Conservation (phyloP, 2,329 filamentous ascomycete species). For the Aspergillus uvarum region DNA sequence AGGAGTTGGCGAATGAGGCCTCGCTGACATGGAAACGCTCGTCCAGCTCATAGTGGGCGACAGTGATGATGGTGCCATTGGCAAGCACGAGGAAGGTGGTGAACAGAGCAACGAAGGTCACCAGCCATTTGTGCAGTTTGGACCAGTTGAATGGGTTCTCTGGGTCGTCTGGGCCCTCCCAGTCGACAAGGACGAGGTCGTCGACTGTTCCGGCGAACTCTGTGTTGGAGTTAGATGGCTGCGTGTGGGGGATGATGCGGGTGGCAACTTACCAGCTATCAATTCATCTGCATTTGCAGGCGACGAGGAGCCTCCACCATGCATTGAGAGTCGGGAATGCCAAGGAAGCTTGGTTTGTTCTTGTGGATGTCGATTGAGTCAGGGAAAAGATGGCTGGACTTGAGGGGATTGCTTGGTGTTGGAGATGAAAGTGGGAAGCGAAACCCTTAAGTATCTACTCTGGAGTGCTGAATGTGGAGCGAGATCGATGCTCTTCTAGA, state of each 20-base stretch:
- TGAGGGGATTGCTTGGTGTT: background rate
- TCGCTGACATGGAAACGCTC: constrained; percentile 16
- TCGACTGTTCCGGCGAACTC: background rate
- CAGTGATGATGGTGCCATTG: constrained; percentile 24
- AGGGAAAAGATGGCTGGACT: background rate
- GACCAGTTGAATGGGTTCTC: constrained; percentile 24
- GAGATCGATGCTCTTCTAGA: no score
- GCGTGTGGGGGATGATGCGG: background rate
- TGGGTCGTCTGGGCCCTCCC: constrained; percentile 14
- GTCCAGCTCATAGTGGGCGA: constrained; percentile 17
- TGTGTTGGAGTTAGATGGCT: background rate
- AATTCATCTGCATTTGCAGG: background rate
- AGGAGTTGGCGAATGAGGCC: constrained; percentile 20
- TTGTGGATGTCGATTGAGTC: background rate
- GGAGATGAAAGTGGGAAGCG: background rate
- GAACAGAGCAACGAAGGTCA: constrained; percentile 18
- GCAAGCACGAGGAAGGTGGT: constrained; percentile 21
- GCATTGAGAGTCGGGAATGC: background rate
- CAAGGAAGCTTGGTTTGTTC: background rate
- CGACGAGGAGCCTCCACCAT: background rate
- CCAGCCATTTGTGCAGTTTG: constrained; percentile 17
- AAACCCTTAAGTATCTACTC: no score
- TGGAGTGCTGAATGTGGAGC: no score
- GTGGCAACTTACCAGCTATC: background rate
- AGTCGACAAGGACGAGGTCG: constrained; percentile 26